phyloP scores from a whole-genome alignment of 2,329 filamentous ascomycete genomes.

The Pseudopithomyces maydicus region DNA sequence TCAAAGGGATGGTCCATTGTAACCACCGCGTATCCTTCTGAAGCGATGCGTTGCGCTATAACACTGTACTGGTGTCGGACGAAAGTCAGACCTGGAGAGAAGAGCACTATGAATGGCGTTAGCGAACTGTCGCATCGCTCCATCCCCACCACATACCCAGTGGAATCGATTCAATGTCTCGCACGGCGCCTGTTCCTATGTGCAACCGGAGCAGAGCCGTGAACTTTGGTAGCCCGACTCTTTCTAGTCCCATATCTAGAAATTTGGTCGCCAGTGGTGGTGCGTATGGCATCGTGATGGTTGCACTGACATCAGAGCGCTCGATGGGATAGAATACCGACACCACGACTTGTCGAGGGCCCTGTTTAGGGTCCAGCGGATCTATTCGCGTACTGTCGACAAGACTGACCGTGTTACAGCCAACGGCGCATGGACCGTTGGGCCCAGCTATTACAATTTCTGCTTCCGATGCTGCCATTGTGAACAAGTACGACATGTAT shows the following conservation, averaged over 20 bases:
- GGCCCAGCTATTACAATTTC: conserved; percentile 16
- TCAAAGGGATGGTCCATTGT: conserved; percentile 56
- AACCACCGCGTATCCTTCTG: conserved; percentile 51
- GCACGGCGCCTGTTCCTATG: conserved; percentile 1
- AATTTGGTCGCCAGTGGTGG: conserved; percentile 12
- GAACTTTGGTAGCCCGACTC: conserved; percentile 8
- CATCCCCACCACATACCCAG: background rate
- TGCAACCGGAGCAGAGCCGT: conserved; percentile 10
- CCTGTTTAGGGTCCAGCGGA: conserved; percentile 13
- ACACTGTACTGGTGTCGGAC: conserved; percentile 47
- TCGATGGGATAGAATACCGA: conserved; percentile 22
- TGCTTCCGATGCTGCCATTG: background rate
- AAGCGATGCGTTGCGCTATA: conserved; percentile 50
- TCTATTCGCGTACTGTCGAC: conserved; percentile 16
- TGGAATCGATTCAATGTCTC: conserved; percentile 2
- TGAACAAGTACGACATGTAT: background rate
- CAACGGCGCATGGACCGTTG: conserved; percentile 14
- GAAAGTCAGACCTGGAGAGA: conserved; percentile 50
- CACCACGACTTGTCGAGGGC: conserved; percentile 16
- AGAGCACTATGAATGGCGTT: conserved; percentile 36
- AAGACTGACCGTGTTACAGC: conserved; percentile 10
- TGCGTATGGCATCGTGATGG: conserved; percentile 12
- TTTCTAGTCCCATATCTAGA: background rate
- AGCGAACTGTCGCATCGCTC: background rate
- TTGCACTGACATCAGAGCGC: background rate